Conservation (phyloP, 2,329 filamentous ascomycete species). For the Nothophaeocryptopus gaeumannii region DNA sequence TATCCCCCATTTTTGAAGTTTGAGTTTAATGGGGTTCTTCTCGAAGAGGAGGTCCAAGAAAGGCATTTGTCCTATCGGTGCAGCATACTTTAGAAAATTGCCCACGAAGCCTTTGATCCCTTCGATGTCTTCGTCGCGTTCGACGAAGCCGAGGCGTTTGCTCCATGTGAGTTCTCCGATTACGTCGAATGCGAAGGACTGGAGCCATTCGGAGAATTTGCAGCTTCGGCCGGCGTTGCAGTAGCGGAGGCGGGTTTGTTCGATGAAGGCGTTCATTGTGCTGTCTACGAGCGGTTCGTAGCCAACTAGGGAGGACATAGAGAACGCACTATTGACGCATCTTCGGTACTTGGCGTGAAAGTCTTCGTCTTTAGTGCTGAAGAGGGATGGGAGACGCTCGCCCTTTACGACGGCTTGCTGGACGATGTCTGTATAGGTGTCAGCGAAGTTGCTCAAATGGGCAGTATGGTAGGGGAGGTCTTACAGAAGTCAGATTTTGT, state of each 20-base stretch:
- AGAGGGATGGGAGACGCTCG: conserved; percentile 66
- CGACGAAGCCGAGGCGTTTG: conserved; percentile 72
- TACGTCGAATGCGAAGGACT: conserved; percentile 79
- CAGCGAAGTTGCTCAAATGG: background rate
- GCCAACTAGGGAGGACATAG: conserved; percentile 72
- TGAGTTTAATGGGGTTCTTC: conserved; percentile 72
- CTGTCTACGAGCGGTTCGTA: conserved; percentile 79
- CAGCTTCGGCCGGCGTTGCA: conserved; percentile 47
- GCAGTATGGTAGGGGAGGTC: background rate
- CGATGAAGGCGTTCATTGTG: conserved; percentile 68
- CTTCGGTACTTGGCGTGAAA: conserved; percentile 74
- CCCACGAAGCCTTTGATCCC: conserved; percentile 66
- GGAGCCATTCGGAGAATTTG: conserved; percentile 69
- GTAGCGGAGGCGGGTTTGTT: conserved; percentile 45
- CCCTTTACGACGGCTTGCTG: conserved; percentile 72
- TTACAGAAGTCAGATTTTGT: conserved; percentile 72
- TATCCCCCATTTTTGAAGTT: conserved; percentile 64
- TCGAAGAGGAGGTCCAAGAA: conserved; percentile 66
- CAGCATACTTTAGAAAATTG: conserved; percentile 67
- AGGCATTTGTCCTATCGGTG: conserved; percentile 72
- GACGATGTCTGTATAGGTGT: conserved; percentile 53
- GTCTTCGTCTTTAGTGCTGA: conserved; percentile 70
- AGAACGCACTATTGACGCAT: conserved; percentile 72
- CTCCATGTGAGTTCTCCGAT: conserved; percentile 76
- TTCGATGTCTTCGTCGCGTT: conserved; percentile 71